A percentile compares a stretch with the other conserved stretches of the same genome.
phyloP scores from a whole-genome alignment of 306 rosid genomes.

The Heteromeles arbutifolia region DNA sequence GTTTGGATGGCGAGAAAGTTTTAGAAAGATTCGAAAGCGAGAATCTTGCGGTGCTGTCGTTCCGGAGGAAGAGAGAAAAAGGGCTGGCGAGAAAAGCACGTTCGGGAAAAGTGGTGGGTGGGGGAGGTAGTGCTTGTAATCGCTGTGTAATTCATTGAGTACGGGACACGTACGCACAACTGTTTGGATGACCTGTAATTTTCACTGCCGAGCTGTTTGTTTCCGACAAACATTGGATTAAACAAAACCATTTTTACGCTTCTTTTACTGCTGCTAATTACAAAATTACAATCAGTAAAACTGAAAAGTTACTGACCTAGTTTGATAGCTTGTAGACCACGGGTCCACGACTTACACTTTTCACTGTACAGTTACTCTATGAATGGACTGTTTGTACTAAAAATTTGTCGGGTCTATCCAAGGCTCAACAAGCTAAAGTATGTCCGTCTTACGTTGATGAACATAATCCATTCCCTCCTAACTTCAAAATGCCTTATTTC shows the following conservation, averaged over 20 bases:
- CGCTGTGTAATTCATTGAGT: neutral
- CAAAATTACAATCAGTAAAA: neutral
- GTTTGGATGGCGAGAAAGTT: neutral
- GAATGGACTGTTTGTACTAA: no score
- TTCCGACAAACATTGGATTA: neutral
- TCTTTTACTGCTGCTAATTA: neutral
- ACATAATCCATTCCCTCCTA: no score
- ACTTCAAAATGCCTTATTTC: no score
- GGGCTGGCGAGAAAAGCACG: neutral
- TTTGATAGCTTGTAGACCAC: neutral
- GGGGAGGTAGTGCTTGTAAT: neutral
- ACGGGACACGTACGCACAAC: slow-evolving; percentile 11
- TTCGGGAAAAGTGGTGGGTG: slow-evolving; percentile 15
- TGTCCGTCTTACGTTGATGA: no score
- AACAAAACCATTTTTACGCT: neutral
- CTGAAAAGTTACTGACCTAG: neutral
- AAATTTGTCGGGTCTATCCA: no score
- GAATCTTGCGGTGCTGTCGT: neutral
- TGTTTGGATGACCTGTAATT: neutral
- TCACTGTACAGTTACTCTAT: no score
- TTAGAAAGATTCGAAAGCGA: neutral
- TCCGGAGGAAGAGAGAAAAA: neutral
- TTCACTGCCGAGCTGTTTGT: neutral
- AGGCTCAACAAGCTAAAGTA: no score
- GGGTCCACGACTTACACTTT: neutral